Evolutionary conservation across 805 yeast genomes (phyloP), one percentile per base, ranked within the genome.

Genomic region (Novakomyces olei): DNA sequence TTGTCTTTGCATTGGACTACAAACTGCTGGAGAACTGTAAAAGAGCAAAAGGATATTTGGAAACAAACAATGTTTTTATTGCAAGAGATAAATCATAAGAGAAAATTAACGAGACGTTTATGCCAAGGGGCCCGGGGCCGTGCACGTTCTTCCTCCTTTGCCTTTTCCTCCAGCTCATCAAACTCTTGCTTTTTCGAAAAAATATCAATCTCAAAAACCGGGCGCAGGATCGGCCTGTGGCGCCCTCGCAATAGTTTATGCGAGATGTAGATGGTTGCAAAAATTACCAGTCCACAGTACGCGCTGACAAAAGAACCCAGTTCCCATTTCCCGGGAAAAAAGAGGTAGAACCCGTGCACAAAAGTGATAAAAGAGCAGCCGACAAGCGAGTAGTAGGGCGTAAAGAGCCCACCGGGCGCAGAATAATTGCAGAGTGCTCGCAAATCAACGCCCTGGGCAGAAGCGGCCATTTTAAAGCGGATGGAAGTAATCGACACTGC

Each of bases 351-450:
- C 12, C 33, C 33, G 15, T 30, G 22, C 14, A 23, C 12, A 6
- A 30, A 10, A 8, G 19, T 30, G 12, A 30, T 22, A 8, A 30
- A 6, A 4, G 27, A 6, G 23, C 22, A 15, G 8, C 14, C 4
- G 26, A 30, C 20, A n/a, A 30, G n/a, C 14, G 33, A 83, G 41
- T 69, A 55, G 32, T 65, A 60, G 0, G 83, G 78, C 26, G 66
- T 51, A 43, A 60, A 74, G 0, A 83, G 85, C 46, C 75, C 83
- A 26, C 70, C 55, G 0, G 76, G 75, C 2, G 79, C 66, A 42
- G 64, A 62, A 47, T 67, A 74, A 22, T 47, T 55, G n/a, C 51
- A 45, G 53, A 71, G 63, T 40, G n/a, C n/a, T n/a, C n/a, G n/a
- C n/a, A n/a, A n/a, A n/a, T 61, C 65, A 34, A 69, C 48, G 14